phyloP scores from a whole-genome alignment of 2,329 filamentous ascomycete species.

The Raffaelea deltoideospora region DNA sequence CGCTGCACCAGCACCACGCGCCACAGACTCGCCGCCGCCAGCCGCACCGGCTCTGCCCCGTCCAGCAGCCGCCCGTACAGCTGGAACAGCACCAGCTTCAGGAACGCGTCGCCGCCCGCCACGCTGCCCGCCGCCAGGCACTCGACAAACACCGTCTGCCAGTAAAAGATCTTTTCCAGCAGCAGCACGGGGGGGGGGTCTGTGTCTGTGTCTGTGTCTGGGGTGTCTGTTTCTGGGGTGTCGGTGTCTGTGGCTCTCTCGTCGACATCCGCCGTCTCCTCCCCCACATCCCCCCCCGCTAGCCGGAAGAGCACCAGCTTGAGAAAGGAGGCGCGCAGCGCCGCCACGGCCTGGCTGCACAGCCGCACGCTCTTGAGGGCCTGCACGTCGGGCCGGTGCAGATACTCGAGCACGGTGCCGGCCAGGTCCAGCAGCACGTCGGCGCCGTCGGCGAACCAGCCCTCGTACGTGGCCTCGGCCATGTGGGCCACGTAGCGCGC shows the following conservation, averaged over 20 bases:
- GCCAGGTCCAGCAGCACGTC: constrained; percentile 73
- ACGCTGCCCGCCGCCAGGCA: constrained; percentile 48
- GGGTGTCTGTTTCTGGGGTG: neutral
- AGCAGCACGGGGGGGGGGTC: constrained; percentile 53
- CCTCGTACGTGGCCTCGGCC: constrained; percentile 83
- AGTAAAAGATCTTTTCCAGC: constrained; percentile 79
- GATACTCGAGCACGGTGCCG: constrained; percentile 71
- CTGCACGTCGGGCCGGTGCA: constrained; percentile 73
- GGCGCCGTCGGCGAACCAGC: constrained; percentile 86
- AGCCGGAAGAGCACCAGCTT: constrained; percentile 66
- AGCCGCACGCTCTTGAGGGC: constrained; percentile 77
- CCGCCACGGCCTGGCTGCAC: constrained; percentile 67
- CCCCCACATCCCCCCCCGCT: constrained; percentile 62
- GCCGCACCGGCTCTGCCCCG: constrained; percentile 47
- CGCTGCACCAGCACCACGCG: constrained; percentile 91
- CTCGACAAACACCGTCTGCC: constrained; percentile 82
- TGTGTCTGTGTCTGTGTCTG: constrained; percentile 36
- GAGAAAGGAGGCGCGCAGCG: constrained; percentile 63
- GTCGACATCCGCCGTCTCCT: constrained; percentile 21
- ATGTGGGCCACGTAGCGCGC: constrained; percentile 68
- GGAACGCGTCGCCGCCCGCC: constrained; percentile 53
- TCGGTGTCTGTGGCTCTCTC: neutral
- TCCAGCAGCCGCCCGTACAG: constrained; percentile 82
- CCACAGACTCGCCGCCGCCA: constrained; percentile 71
- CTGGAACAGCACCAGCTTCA: constrained; percentile 81